Evolutionary conservation across 1,284 basidiomycete genomes (phyloP).

Genomic region (Puccinia coronata): DNA sequence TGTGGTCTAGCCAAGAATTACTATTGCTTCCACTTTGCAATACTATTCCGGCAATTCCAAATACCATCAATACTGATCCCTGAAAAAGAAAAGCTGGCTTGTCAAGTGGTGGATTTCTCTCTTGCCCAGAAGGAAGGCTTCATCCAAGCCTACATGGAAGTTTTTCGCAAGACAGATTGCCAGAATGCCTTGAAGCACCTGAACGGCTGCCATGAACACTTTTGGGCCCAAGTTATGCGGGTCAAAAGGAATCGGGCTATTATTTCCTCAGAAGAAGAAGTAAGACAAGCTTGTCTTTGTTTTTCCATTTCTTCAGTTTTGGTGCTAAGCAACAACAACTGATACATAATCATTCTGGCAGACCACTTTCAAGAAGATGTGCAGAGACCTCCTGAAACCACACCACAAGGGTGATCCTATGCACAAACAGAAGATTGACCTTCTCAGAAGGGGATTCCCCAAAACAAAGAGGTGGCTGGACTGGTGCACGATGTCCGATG

Average conservation of each 20-base stretch:
- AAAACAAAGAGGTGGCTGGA: constrained; percentile 5
- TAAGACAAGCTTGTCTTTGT: neutral
- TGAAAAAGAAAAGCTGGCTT: neutral
- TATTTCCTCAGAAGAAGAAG: neutral
- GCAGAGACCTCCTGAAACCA: neutral
- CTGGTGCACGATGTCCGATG: constrained; percentile 1
- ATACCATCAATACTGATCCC: neutral
- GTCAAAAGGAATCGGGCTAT: neutral
- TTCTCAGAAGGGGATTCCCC: neutral
- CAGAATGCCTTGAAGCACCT: neutral
- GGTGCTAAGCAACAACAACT: neutral
- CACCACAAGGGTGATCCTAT: neutral
- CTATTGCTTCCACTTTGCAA: neutral
- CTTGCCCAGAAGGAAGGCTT: neutral
- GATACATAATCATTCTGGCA: neutral
- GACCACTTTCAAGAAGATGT: neutral
- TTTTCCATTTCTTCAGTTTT: neutral
- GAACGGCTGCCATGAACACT: neutral
- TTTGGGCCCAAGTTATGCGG: neutral
- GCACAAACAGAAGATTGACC: neutral
- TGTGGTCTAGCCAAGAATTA: neutral
- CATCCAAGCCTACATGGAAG: neutral
- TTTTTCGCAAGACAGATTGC: neutral
- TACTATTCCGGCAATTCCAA: too few species aligned
- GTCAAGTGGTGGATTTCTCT: neutral